phyloP scores from a whole-genome alignment of 2,329 filamentous ascomycete species.

The Trichophyton verrucosum region DNA sequence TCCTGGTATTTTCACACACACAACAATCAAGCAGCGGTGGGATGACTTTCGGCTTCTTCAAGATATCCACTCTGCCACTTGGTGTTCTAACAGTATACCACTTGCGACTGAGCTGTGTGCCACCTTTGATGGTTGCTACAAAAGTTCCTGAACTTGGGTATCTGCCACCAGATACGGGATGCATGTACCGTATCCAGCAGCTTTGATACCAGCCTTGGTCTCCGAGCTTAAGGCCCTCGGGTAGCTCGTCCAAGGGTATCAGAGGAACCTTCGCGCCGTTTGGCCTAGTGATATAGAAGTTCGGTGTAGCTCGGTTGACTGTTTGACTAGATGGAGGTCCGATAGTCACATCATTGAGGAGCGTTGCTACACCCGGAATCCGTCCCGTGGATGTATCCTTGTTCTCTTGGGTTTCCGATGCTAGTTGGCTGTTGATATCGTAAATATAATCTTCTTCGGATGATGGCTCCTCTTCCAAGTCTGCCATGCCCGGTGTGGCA shows the following conservation, averaged over 20 bases:
- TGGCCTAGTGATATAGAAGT: constrained; percentile 30
- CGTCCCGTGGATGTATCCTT: neutral
- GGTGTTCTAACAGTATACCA: neutral
- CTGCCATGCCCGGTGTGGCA: too few relatives aligned
- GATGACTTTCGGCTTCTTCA: neutral
- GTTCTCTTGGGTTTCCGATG: neutral
- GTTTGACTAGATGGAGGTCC: neutral
- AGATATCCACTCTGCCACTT: neutral
- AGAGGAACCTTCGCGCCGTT: constrained; percentile 27
- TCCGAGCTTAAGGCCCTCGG: constrained; percentile 24
- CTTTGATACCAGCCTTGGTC: constrained; percentile 16
- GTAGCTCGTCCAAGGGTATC: constrained; percentile 34
- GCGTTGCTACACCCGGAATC: neutral
- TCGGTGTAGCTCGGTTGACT: constrained; percentile 18
- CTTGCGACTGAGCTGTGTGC: neutral
- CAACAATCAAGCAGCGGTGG: neutral
- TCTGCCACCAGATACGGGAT: constrained; percentile 10
- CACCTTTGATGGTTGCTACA: neutral
- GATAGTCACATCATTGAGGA: neutral
- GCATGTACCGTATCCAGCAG: constrained; percentile 15
- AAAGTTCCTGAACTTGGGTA: neutral
- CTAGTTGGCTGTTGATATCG: too few relatives aligned
- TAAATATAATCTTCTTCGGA: too few relatives aligned
- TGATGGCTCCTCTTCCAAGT: too few relatives aligned
- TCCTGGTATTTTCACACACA: neutral